These are phyloP conservation scores for Pythium aquatile DNA, from an alignment of 352 stramenopile species.

Conservation along the genomic window DNA sequence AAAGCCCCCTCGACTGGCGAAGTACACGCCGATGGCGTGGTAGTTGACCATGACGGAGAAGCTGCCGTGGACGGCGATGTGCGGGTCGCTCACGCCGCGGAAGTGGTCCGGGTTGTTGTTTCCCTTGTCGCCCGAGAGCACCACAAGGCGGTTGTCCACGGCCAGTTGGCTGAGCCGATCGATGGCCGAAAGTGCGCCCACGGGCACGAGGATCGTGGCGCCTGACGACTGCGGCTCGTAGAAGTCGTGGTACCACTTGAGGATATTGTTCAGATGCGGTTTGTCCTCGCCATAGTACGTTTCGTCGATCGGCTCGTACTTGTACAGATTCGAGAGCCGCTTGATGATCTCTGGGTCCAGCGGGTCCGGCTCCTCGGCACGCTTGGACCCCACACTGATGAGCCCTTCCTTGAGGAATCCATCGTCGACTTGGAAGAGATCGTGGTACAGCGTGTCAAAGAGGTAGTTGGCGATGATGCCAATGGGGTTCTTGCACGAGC, in stretches of 20 bases:
- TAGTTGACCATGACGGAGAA: slow-evolving; percentile 97
- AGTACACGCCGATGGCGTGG: slow-evolving; percentile 91
- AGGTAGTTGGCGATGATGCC: slow-evolving; percentile 94
- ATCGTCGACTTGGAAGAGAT: slow-evolving; percentile 87
- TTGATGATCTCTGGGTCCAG: slow-evolving; percentile 94
- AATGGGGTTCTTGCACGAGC: slow-evolving; percentile 81
- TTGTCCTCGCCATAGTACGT: slow-evolving; percentile 77
- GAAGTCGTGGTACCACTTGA: slow-evolving; percentile 91
- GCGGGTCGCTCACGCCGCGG: slow-evolving; percentile 86
- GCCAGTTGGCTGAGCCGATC: slow-evolving; percentile 25
- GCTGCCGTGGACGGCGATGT: slow-evolving; percentile 94
- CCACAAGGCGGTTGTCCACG: slow-evolving; percentile 48
- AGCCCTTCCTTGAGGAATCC: slow-evolving; percentile 89
- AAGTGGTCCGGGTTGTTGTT: slow-evolving; percentile 94
- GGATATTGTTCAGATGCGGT: slow-evolving; percentile 86
- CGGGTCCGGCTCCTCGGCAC: slow-evolving; percentile 64
- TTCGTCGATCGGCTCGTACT: slow-evolving; percentile 80
- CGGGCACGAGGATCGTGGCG: slow-evolving; percentile 89
- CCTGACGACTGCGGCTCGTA: slow-evolving; percentile 54
- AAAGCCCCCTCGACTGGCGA: slow-evolving; percentile 89
- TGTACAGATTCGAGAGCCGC: slow-evolving; percentile 87
- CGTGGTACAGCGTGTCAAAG: slow-evolving; percentile 93
- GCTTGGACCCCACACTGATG: slow-evolving; percentile 84
- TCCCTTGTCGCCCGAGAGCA: slow-evolving; percentile 93
- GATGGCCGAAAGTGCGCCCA: slow-evolving; percentile 73